Evolutionary conservation across 371 early-diverging fungal species (phyloP).

Genomic region (Mortierella sp.): DNA sequence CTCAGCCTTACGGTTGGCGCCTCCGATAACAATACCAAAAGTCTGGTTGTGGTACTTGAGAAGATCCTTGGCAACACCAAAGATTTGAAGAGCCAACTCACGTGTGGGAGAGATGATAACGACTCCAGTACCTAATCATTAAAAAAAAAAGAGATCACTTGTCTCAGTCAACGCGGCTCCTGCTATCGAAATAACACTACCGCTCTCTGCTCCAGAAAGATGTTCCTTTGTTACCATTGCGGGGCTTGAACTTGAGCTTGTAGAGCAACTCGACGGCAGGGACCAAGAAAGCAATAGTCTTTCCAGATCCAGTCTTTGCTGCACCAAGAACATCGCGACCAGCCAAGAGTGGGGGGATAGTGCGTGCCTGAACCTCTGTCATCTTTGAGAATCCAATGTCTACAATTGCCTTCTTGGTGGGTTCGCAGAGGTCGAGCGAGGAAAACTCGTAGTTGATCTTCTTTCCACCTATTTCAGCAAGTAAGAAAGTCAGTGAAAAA

Average conservation of each 20-base stretch:
- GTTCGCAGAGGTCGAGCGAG: conserved; percentile 73
- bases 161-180: neutral
- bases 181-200: neutral
- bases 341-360: conserved; percentile 94
- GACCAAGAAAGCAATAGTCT: conserved; percentile 98
- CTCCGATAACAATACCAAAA: conserved; percentile 98
- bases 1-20: conserved; percentile 96
- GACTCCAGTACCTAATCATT: conserved; percentile 83
- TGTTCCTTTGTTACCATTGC: conserved; percentile 81
- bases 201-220: neutral
- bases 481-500: neutral
- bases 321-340: conserved; percentile 99
- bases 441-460: conserved; percentile 70
- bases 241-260: conserved; percentile 87
- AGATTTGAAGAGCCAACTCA: conserved; percentile 99
- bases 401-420: conserved; percentile 85
- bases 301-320: conserved; percentile 99
- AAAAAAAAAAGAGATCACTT: neutral
- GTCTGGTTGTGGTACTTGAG: conserved; percentile 94
- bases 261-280: conserved; percentile 95
- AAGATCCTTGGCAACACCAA: conserved; percentile 96
- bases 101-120: conserved; percentile 99
- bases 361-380: conserved; percentile 98
- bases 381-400: conserved; percentile 95
- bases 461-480: conserved; percentile 32